Conservation (phyloP, 2,329 filamentous ascomycete genomes). For the Pseudogymnoascus sp. region DNA sequence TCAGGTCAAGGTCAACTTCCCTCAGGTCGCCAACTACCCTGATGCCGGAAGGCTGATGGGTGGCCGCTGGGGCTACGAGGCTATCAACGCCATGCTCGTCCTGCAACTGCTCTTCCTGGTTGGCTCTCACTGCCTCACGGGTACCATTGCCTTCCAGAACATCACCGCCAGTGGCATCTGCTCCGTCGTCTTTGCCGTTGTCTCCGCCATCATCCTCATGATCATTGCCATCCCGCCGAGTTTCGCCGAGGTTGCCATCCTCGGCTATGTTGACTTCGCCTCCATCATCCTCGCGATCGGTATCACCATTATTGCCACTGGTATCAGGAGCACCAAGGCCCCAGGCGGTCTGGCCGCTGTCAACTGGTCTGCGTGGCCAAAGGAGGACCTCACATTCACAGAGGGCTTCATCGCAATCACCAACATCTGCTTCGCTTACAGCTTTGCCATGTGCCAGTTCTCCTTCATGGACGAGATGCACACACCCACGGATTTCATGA, state of each 20-base stretch:
- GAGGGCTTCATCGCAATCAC: constrained; percentile 42
- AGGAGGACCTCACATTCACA: constrained; percentile 30
- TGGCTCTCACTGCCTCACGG: constrained; percentile 52
- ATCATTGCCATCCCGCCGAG: constrained; percentile 48
- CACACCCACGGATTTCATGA: constrained; percentile 29
- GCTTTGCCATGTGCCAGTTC: constrained; percentile 26
- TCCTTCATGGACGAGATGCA: constrained; percentile 26
- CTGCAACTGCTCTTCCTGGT: constrained; percentile 54
- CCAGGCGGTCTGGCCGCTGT: constrained; percentile 7
- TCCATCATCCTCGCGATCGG: constrained; percentile 47
- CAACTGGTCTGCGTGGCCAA: constrained; percentile 21
- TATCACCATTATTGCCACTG: constrained; percentile 48
- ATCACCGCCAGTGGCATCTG: constrained; percentile 46
- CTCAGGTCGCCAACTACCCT: constrained; percentile 29
- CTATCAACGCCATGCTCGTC: constrained; percentile 42
- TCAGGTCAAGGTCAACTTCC: constrained; percentile 25
- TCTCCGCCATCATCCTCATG: constrained; percentile 43
- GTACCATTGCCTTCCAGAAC: constrained; percentile 50
- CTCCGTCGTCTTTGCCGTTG: constrained; percentile 45
- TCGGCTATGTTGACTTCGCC: constrained; percentile 46
- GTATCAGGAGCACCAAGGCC: constrained; percentile 26
- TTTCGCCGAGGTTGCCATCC: constrained; percentile 44
- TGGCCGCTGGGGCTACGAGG: constrained; percentile 41
- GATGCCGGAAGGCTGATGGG: constrained; percentile 48
- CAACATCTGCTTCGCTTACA: constrained; percentile 54